Percentiles rank a stretch among this genome's conserved stretches.
Evolutionary conservation across 2,329 filamentous ascomycete genomes (phyloP).

Genomic region (Ciborinia camelliae): DNA sequence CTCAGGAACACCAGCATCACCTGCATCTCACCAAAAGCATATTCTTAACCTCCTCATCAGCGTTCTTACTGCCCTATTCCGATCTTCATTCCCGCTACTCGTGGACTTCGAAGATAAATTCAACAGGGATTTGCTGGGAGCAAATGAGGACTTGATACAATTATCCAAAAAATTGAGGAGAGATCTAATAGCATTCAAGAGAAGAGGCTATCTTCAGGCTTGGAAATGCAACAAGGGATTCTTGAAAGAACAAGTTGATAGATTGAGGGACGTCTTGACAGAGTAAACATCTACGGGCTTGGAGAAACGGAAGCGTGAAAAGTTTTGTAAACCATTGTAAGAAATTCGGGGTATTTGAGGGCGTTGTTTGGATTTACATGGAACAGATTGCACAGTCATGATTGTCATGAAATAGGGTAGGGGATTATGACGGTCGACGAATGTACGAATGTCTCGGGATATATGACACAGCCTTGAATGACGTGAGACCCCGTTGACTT

Average conservation of each 20-base stretch:
- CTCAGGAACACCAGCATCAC: background rate
- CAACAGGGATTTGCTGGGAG: conserved; percentile 28
- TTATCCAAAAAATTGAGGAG: conserved; percentile 28
- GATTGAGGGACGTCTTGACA: background rate
- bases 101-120: conserved; percentile 29
- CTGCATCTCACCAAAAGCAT: conserved; percentile 27
- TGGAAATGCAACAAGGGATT: conserved; percentile 4
- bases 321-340: background rate
- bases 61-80: conserved; percentile 31
- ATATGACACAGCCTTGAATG: background rate
- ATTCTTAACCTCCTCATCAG: conserved; percentile 29
- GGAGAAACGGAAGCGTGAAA: background rate
- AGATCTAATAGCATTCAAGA: conserved; percentile 28
- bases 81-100: conserved; percentile 30
- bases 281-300: background rate
- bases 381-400: background rate
- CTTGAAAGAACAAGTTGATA: conserved; percentile 12
- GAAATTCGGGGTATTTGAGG: background rate
- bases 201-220: conserved; percentile 21
- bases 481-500: background rate
- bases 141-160: conserved; percentile 25
- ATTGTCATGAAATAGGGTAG: background rate
- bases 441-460: background rate
- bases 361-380: background rate
- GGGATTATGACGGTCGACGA: background rate